Conservation (phyloP, 805 yeast species). For the Zygosaccharomyces siamensis region DNA sequence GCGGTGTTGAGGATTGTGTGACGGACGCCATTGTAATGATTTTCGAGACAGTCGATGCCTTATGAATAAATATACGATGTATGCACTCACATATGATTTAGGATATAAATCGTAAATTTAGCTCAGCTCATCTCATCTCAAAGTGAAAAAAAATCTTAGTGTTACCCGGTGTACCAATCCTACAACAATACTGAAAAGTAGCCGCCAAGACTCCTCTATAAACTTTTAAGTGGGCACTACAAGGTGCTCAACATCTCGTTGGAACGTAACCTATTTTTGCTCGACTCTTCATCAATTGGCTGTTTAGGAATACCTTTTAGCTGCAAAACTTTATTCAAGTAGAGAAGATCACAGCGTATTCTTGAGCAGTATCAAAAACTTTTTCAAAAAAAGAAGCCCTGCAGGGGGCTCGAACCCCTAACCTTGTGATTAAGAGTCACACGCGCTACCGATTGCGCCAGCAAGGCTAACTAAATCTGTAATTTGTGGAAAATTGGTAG, state of each 20-base stretch:
- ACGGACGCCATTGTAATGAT: conserved; percentile 1
- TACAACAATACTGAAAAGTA: background rate
- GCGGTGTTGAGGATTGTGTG: background rate
- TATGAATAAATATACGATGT: too few relatives aligned
- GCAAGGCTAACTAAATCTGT: background rate
- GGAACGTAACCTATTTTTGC: too few relatives aligned
- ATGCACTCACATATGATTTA: too few relatives aligned
- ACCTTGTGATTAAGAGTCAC: conserved; percentile 1
- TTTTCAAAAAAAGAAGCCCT: background rate
- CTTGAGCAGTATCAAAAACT: too few relatives aligned
- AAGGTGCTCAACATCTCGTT: background rate
- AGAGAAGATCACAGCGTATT: too few relatives aligned
- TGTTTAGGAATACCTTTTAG: too few relatives aligned
- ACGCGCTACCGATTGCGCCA: conserved; percentile 1
- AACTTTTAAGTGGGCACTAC: background rate
- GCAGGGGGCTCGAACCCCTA: conserved; percentile 2
- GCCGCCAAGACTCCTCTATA: background rate
- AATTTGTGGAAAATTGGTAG: too few relatives aligned
- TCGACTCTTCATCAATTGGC: too few relatives aligned
- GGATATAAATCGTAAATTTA: background rate
- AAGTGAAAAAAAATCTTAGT: background rate
- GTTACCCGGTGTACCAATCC: background rate
- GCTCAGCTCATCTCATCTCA: background rate
- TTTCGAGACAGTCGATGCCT: background rate
- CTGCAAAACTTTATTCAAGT: too few relatives aligned